phyloP scores from a whole-genome alignment of 768 basidiomycete genomes.

The Sporobolomyces pararoseus region DNA sequence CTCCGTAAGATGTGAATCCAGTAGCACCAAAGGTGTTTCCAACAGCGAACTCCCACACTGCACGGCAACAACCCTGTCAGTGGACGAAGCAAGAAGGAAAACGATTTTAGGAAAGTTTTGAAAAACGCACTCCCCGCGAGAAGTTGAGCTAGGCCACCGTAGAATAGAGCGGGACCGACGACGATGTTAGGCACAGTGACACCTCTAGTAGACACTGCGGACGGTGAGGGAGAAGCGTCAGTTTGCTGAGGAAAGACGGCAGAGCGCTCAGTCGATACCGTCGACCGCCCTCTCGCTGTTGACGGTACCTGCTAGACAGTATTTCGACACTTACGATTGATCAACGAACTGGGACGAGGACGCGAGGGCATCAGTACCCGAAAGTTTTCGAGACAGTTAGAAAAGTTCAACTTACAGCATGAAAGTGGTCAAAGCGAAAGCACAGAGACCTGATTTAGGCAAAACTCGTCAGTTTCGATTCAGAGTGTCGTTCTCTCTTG shows the following conservation, averaged over 20 bases:
- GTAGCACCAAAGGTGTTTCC: slow-evolving; percentile 13
- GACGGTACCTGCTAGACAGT: not conserved
- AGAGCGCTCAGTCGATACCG: too few relatives aligned
- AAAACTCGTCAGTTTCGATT: too few relatives aligned
- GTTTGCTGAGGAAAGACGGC: too few relatives aligned
- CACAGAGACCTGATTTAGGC: not conserved
- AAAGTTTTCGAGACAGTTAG: not conserved
- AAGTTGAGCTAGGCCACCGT: slow-evolving; percentile 5
- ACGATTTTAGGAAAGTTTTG: too few relatives aligned
- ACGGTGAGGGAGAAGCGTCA: not conserved
- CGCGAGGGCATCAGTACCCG: not conserved
- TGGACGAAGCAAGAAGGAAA: not conserved
- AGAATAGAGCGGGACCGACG: not conserved
- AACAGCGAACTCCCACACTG: slow-evolving; percentile 11
- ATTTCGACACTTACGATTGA: slow-evolving; percentile 3
- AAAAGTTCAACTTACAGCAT: not conserved
- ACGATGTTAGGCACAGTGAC: slow-evolving; percentile 30
- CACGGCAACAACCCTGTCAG: not conserved
- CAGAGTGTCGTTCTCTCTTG: too few relatives aligned
- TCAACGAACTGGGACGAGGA: not conserved
- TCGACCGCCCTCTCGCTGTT: too few relatives aligned
- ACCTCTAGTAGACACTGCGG: not conserved
- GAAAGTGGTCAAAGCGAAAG: slow-evolving; percentile 2
- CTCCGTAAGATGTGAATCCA: slow-evolving; percentile 1
- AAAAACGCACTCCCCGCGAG: slow-evolving; percentile 1